A percentile compares a stretch with the other conserved stretches of the same genome.
These are phyloP conservation scores for Suhomyces faveliae DNA, from an alignment of 805 yeast genomes.

Conservation along the genomic window DNA sequence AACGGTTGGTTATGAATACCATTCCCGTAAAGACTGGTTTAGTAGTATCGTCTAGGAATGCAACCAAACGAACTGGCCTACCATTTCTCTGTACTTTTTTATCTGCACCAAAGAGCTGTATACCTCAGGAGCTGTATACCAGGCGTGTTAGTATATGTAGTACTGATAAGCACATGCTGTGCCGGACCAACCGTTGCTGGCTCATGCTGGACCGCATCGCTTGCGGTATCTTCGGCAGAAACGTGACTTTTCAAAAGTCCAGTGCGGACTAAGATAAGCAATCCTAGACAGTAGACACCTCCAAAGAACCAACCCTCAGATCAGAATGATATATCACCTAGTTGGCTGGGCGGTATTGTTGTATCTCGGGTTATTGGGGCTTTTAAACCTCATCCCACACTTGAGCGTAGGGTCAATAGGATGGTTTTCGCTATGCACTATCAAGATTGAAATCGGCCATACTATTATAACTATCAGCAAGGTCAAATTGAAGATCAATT, in stretches of 20 bases:
- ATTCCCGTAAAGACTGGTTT: too few relatives aligned
- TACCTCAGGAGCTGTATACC: too few relatives aligned
- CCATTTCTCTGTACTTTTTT: background rate
- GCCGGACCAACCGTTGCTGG: background rate
- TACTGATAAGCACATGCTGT: too few relatives aligned
- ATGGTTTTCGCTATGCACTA: constrained; percentile 27
- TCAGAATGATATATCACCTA: background rate
- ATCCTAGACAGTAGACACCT: background rate
- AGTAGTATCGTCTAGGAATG: too few relatives aligned
- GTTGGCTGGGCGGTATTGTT: background rate
- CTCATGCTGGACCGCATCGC: background rate
- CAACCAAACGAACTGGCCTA: background rate
- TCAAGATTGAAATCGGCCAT: constrained; percentile 17
- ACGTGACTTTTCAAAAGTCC: background rate
- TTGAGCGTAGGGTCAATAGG: constrained; percentile 28
- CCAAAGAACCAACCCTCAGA: background rate
- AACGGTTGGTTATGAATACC: too few relatives aligned
- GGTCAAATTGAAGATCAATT: constrained; percentile 22
- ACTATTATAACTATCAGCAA: constrained; percentile 17
- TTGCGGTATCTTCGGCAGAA: constrained; percentile 1
- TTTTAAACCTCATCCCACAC: constrained; percentile 27
- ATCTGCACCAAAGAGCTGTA: too few relatives aligned
- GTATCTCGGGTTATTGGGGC: constrained; percentile 18
- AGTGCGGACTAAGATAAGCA: background rate
- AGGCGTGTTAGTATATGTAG: too few relatives aligned